Conservation (phyloP, 106 monocot species). For the Allium fistulosum region DNA sequence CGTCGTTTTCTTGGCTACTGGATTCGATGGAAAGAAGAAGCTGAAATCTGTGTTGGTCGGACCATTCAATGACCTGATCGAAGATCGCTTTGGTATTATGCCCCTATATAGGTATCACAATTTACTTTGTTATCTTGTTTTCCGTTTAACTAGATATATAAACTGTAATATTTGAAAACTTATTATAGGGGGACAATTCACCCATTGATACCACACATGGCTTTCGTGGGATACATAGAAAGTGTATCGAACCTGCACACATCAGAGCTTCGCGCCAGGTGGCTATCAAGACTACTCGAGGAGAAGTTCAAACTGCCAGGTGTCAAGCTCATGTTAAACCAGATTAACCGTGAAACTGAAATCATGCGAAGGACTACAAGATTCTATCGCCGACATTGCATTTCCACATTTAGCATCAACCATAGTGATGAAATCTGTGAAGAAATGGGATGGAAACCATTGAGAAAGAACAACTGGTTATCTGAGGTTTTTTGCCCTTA, state of each 20-base stretch:
- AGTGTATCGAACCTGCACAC: slow-evolving; percentile 93
- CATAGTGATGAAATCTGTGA: slow-evolving; percentile 88
- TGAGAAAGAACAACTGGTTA: slow-evolving; percentile 67
- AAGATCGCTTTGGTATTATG: slow-evolving; percentile 48
- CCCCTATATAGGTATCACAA: slow-evolving; percentile 59
- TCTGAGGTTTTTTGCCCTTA: slow-evolving; percentile 68
- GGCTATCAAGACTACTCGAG: slow-evolving; percentile 62
- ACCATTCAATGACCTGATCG: slow-evolving; percentile 36
- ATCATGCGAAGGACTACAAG: slow-evolving; percentile 69
- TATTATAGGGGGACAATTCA: slow-evolving; percentile 52
- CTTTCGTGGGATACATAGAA: slow-evolving; percentile 84
- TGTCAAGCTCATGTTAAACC: slow-evolving; percentile 43
- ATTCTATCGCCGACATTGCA: slow-evolving; percentile 86
- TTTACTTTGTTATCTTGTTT: not conserved
- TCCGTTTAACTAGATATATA: not conserved
- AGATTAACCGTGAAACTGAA: slow-evolving; percentile 42
- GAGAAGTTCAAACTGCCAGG: slow-evolving; percentile 53
- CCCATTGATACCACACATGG: slow-evolving; percentile 75
- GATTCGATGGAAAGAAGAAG: slow-evolving; percentile 83
- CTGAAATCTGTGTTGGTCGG: slow-evolving; percentile 46
- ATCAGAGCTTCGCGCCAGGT: slow-evolving; percentile 69
- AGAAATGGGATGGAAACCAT: slow-evolving; percentile 69
- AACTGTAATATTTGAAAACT: no score
- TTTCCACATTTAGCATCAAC: slow-evolving; percentile 88
- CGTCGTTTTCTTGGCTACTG: slow-evolving; percentile 73